Evolutionary conservation across 768 basidiomycete species (phyloP).

Genomic region (Megacollybia marginata): DNA sequence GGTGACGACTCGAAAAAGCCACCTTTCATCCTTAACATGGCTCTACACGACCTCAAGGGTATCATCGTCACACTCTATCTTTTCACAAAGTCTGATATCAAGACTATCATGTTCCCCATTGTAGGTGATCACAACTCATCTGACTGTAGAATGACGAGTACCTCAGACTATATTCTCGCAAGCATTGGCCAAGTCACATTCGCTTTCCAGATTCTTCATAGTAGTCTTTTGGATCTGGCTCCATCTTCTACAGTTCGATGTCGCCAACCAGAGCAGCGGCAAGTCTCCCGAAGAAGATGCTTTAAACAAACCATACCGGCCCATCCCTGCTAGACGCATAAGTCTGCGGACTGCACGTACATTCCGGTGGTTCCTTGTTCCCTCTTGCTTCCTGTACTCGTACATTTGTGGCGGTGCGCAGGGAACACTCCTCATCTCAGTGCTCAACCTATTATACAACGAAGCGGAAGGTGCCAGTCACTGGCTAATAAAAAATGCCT

Average conservation of each 20-base stretch:
- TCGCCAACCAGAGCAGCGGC: slow-evolving; percentile 20
- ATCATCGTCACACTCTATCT: background rate
- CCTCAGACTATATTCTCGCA: background rate
- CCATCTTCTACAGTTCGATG: slow-evolving; percentile 21
- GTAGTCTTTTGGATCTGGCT: slow-evolving; percentile 21
- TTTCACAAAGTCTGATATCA: background rate
- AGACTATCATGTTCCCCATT: background rate
- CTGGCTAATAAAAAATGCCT: slow-evolving; percentile 10
- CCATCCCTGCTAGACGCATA: slow-evolving; percentile 20
- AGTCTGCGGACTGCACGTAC: slow-evolving; percentile 4
- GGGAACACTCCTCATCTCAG: background rate
- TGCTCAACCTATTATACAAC: background rate
- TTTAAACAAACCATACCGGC: slow-evolving; percentile 22
- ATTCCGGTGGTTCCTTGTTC: slow-evolving; percentile 13
- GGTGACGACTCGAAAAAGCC: too few species aligned
- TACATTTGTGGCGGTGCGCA: background rate
- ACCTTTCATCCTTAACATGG: too few species aligned
- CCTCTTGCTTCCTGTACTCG: background rate
- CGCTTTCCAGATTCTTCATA: background rate
- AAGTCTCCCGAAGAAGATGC: slow-evolving; percentile 15
- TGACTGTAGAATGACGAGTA: too few species aligned
- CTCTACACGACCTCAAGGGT: too few species aligned
- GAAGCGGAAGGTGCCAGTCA: background rate
- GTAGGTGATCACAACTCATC: too few species aligned
- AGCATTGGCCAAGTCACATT: background rate